Evolutionary conservation across 192 early-diverging fungal genomes (phyloP).

Genomic region (Podochytrium sp.): DNA sequence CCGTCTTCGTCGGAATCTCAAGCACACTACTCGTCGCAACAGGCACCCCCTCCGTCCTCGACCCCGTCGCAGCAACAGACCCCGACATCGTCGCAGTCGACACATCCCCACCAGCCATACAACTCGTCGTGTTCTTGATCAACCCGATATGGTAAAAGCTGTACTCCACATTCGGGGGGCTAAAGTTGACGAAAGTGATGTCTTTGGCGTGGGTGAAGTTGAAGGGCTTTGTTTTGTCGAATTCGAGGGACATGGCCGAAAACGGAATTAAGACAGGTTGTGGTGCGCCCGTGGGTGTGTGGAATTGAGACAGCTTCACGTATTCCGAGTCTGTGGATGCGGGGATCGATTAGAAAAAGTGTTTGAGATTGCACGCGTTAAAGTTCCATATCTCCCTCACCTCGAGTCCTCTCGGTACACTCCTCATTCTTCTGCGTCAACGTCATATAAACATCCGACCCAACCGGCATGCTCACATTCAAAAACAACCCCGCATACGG

Average conservation of each 20-base stretch:
- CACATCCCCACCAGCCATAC: background rate
- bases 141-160: constrained; percentile 8
- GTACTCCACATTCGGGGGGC: constrained; percentile 7
- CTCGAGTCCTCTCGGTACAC: constrained; percentile 9
- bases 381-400: background rate
- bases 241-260: background rate
- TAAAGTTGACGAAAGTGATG: constrained; percentile 15
- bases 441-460: constrained; percentile 28
- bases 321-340: background rate
- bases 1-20: too few relatives aligned
- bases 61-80: background rate
- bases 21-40: too few relatives aligned
- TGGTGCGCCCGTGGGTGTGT: constrained; percentile 1
- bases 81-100: background rate
- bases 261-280: constrained; percentile 8
- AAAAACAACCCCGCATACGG: constrained; percentile 22
- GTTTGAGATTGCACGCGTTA: background rate
- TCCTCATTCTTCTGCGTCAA: constrained; percentile 23
- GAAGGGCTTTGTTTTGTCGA: background rate
- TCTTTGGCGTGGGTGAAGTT: constrained; percentile 12
- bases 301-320: constrained; percentile 15
- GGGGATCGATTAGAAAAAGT: background rate
- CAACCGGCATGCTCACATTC: constrained; percentile 30
- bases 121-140: background rate
- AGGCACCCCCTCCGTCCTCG: too few relatives aligned